Conservation (phyloP, 2,329 filamentous ascomycete species). For the Calcarisporium arbuscula region DNA sequence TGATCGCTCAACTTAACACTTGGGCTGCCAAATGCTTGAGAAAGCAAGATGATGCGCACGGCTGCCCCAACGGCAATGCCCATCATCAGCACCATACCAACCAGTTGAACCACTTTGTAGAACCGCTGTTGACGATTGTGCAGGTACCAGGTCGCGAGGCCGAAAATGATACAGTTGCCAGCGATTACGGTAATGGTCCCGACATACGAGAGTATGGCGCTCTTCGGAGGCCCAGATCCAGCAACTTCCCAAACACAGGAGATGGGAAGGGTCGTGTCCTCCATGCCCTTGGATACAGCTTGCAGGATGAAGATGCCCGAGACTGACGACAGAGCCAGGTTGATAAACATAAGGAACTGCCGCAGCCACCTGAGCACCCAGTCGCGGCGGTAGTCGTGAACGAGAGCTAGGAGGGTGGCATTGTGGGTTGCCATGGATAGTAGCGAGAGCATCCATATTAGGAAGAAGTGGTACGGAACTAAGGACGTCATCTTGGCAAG, state of each 20-base stretch:
- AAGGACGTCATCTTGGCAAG: conserved; percentile 53
- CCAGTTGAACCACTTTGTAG: conserved; percentile 46
- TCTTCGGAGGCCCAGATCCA: conserved; percentile 23
- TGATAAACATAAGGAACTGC: conserved; percentile 60
- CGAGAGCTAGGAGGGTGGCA: conserved; percentile 56
- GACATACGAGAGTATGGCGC: conserved; percentile 42
- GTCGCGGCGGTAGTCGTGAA: conserved; percentile 59
- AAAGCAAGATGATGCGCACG: conserved; percentile 48
- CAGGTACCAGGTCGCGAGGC: conserved; percentile 57
- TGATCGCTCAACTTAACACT: conserved; percentile 42
- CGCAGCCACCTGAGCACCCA: conserved; percentile 62
- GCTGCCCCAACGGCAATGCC: conserved; percentile 54
- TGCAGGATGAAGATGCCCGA: conserved; percentile 52
- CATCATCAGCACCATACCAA: conserved; percentile 48
- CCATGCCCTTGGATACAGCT: conserved; percentile 44
- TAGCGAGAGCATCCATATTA: conserved; percentile 62
- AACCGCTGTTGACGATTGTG: conserved; percentile 49
- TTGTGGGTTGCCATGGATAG: conserved; percentile 62
- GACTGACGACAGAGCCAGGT: conserved; percentile 51
- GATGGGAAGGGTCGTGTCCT: conserved; percentile 49
- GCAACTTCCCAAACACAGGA: conserved; percentile 51
- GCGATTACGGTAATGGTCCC: conserved; percentile 58
- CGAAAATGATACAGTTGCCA: conserved; percentile 52
- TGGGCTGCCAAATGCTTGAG: conserved; percentile 54
- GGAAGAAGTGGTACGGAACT: conserved; percentile 64